Evolutionary conservation across 164 flowering plant genomes (phyloP).

Genomic region (Stephania yunnanensis): DNA sequence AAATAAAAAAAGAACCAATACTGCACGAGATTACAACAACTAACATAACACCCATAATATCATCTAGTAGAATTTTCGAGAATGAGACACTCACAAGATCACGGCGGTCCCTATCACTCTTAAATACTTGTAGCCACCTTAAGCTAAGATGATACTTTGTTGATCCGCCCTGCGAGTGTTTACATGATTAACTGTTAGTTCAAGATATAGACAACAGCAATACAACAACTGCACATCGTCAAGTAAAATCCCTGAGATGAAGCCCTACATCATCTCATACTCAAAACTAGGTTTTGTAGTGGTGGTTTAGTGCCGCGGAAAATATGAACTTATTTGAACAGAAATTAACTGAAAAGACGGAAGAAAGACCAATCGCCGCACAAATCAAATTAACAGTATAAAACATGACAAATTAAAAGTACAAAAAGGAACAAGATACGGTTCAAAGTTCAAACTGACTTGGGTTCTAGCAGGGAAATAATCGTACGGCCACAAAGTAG

Average conservation of each 20-base stretch:
- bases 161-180: slow-evolving; percentile 73
- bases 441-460: not conserved
- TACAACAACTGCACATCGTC: not conserved
- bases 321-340: no score
- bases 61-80: not conserved
- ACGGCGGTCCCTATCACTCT: slow-evolving; percentile 94
- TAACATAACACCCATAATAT: no score
- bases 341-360: no score
- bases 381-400: not conserved
- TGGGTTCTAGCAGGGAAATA: not conserved
- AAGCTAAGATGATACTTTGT: slow-evolving; percentile 87
- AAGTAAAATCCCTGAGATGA: not conserved
- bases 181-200: slow-evolving; percentile 6
- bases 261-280: not conserved
- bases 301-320: no score
- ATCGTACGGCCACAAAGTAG: not conserved
- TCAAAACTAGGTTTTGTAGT: not conserved
- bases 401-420: not conserved
- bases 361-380: not conserved
- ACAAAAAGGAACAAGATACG: not conserved
- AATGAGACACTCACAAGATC: slow-evolving; percentile 75
- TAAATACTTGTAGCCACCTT: slow-evolving; percentile 82
- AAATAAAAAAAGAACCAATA: not conserved
- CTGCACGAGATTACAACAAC: not conserved
- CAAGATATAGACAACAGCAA: not conserved